Evolutionary conservation across 1,139 yeast genomes (phyloP).

Genomic region (Lodderomyces metapsilosis): DNA sequence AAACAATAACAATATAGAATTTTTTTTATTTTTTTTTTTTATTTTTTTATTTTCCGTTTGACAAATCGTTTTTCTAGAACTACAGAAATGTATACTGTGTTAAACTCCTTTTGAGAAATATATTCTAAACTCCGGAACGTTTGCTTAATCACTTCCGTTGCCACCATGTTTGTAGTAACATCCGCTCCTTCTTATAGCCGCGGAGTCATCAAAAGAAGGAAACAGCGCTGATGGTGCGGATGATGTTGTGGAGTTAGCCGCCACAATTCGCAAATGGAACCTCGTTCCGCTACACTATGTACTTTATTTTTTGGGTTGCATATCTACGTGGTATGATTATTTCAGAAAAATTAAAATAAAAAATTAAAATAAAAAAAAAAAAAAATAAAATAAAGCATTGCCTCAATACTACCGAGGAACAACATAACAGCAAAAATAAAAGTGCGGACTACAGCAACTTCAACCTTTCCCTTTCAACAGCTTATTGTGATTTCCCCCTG

Average conservation of each 20-base stretch:
- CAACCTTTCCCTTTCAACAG: no score
- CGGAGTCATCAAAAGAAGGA: no score
- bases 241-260: no score
- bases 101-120: neutral
- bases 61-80: slow-evolving; percentile 1
- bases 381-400: neutral
- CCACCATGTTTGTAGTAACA: no score
- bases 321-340: neutral
- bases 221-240: no score
- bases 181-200: no score
- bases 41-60: neutral
- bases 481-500: no score
- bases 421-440: neutral
- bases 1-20: no score
- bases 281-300: neutral
- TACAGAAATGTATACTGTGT: neutral
- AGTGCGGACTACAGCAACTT: no score
- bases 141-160: no score
- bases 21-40: neutral
- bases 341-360: neutral
- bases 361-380: neutral
- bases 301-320: neutral
- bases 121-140: slow-evolving; percentile 1
- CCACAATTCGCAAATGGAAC: neutral
- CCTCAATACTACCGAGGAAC: no score